Evolutionary conservation across 2,329 filamentous ascomycete genomes (phyloP).

Genomic region (Emergomyces pasteurianus): DNA sequence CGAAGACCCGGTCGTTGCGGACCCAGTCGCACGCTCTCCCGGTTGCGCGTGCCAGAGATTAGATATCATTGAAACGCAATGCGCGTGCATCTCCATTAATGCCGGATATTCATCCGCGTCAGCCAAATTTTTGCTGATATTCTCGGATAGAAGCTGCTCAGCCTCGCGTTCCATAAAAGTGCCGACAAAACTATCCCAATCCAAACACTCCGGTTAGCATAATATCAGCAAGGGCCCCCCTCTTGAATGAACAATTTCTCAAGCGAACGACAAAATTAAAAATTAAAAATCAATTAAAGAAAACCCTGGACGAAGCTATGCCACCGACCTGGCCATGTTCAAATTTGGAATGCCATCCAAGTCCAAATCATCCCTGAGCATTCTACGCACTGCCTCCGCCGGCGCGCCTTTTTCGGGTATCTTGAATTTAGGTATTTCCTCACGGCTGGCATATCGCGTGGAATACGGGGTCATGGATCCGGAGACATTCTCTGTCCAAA

Average conservation of each 20-base stretch:
- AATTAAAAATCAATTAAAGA: too few relatives aligned
- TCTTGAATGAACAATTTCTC: background rate
- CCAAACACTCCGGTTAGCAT: conserved; percentile 6
- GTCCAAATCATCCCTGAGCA: conserved; percentile 52
- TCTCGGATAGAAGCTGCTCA: conserved; percentile 53
- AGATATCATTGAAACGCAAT: conserved; percentile 57
- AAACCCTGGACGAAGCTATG: background rate
- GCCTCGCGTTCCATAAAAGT: conserved; percentile 61
- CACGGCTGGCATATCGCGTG: conserved; percentile 20
- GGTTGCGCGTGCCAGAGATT: conserved; percentile 53
- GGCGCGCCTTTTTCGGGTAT: conserved; percentile 22
- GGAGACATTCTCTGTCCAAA: conserved; percentile 17
- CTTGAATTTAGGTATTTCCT: conserved; percentile 23
- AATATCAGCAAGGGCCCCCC: background rate
- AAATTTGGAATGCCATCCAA: conserved; percentile 55
- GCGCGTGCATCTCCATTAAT: conserved; percentile 49
- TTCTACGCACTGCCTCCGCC: conserved; percentile 52
- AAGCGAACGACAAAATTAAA: background rate
- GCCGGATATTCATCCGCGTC: conserved; percentile 56
- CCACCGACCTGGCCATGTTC: conserved; percentile 46
- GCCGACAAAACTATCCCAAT: conserved; percentile 46
- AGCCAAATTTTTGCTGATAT: conserved; percentile 59
- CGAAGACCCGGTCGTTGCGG: conserved; percentile 58
- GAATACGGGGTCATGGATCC: conserved; percentile 22
- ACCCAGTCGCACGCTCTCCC: conserved; percentile 53